Base-by-base conservation (phyloP, 2,329 filamentous ascomycete species). In the Alternaria arborescens region DNA sequence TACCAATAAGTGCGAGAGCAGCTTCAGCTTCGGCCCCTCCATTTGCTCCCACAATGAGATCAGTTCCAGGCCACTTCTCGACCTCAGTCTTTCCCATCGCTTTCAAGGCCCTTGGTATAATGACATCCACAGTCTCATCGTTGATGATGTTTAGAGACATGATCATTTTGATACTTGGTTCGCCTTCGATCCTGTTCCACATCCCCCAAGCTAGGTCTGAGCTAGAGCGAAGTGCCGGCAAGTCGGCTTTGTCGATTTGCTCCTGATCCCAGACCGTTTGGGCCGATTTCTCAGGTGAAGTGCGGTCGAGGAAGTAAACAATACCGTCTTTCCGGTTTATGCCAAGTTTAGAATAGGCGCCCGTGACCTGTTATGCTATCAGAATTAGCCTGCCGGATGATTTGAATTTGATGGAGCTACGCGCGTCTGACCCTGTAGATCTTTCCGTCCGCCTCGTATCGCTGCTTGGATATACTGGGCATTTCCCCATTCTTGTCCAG, bases 321-420 rank as follows among this genome's bases (percentile, higher is more conserved):
- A 55, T 55, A 8, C 64, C 64, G n/a, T 43, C 20, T 7, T 43
- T 24, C 20, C 48, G 41, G n/a, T 67, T 65, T 42, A 62, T 57
- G 16, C 56, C 62, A 22, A 61, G 48, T 1, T 46, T 58, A 4
- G 16, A 36, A 28, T 53, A 44, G 14, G 58, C 64, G 14, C 51
- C 42, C 10, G 64, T 64, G 16, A 50, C 48, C 62, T 65, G 11
- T 38, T 4, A 12, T 4, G n/a, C 28, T 20, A 10, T 40, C 20
- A 32, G 20, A 32, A 20, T n/a, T 50, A 8, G 12, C 18, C 28
- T 36, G 16, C 7, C 16, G 14, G 10, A 18, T 20, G 10, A 18
- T 20, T 16, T 40, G 1, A 6, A 10, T 11, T 30, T 5, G 11
- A 40, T n/a, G 8, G 8, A 5, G 16, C 3, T 40, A n/a, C 5